Conservation (phyloP, 106 monocot genomes). For the Dactylorhiza incarnata region DNA sequence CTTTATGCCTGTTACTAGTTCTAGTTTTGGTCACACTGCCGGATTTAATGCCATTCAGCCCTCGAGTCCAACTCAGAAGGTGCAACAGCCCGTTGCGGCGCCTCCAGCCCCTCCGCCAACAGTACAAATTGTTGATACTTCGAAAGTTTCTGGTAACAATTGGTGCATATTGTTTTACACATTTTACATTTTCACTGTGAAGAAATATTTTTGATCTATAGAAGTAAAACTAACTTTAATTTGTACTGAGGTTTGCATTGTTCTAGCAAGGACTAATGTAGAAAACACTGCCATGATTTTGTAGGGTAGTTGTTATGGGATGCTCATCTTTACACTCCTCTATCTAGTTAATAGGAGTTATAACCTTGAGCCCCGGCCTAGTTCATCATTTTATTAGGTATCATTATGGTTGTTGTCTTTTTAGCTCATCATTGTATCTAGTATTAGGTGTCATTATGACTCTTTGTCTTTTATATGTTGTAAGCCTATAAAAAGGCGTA, state of each 20-base stretch:
- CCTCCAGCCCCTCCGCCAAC: constrained; percentile 69
- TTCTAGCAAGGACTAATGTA: no score
- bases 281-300: no score
- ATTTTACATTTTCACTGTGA: not conserved
- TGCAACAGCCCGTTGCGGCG: constrained; percentile 27
- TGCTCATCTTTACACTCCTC: no score
- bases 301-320: no score
- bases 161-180: not conserved
- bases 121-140: constrained; percentile 89
- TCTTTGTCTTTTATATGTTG: no score
- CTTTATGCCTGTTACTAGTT: constrained; percentile 39
- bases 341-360: no score
- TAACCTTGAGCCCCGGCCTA: no score
- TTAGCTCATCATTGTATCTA: no score
- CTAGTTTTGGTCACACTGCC: constrained; percentile 30
- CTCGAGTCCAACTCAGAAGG: constrained; percentile 51
- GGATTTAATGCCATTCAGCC: constrained; percentile 44
- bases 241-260: not conserved
- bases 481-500: no score
- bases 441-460: no score
- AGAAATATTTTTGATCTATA: not conserved
- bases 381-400: no score
- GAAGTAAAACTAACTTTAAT: not conserved
- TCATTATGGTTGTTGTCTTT: no score
- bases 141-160: constrained; percentile 73